Base-by-base conservation (phyloP, 768 basidiomycete species). In the Hygrophoropsis aurantiaca region DNA sequence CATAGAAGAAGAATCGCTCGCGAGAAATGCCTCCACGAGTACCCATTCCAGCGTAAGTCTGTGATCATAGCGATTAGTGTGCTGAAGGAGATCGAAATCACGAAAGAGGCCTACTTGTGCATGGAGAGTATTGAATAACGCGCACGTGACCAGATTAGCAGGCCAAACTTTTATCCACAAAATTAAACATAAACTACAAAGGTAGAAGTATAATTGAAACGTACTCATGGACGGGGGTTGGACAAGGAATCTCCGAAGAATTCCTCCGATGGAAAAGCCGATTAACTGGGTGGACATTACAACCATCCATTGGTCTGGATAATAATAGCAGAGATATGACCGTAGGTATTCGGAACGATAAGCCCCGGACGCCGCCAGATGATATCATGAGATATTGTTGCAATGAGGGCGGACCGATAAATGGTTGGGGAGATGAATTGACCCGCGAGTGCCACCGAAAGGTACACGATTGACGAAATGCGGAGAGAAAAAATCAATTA, bases 201-300 rank as follows among this genome's bases (percentile, higher is more conserved):
- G n/a, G n/a, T n/a, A n/a, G n/a, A n/a, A n/a, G n/a, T n/a, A n/a
- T n/a, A n/a, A n/a, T n/a, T n/a, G n/a, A 21, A 8, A 61, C 71
- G 36, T 52, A 80, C 80, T 83, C 82, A 84, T 84, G 1, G 81
- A 81, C 2, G 78, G 77, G 8, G 81, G 85, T 16, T 74, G 67
- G 33, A 85, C 84, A 5, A 87, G 74, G 62, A 86, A 84, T 9
- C 84, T 77, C 27, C 78, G 75, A 25, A 66, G 41, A 46, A 84
- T 66, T 25, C 85, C 84, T 19, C 83, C 82, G 24, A 82, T 74
- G 3, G 75, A 79, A 53, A 79, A 80, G 7, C 84, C 80, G 42
- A 88, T 79, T 34, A 87, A 61, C 56, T 90, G 87, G 0, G 87
- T 87, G 11, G 84, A 86, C 76, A 84, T 77, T 3, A 81, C 79